These are phyloP conservation scores for Cinnamomum micranthum DNA, from an alignment of 164 flowering plant species.

Conservation along the genomic window DNA sequence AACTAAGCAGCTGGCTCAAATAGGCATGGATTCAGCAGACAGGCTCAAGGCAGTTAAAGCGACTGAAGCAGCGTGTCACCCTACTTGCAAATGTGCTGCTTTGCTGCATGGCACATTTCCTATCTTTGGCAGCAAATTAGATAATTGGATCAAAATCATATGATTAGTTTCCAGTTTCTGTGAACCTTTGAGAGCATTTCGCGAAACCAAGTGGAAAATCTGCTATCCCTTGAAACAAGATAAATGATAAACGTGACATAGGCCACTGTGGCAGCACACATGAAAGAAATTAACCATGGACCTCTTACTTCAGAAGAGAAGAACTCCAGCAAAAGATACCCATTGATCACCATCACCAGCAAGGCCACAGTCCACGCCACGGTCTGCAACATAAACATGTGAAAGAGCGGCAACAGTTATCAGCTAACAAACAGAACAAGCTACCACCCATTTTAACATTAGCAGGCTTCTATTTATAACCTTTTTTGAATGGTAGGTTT, in stretches of 20 bases:
- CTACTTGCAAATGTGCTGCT: neutral
- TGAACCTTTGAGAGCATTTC: constrained; percentile 21
- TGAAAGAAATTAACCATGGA: constrained; percentile 40
- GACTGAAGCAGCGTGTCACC: neutral
- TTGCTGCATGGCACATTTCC: neutral
- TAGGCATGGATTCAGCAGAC: neutral
- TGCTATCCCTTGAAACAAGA: constrained; percentile 38
- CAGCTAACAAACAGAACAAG: neutral
- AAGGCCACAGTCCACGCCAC: constrained; percentile 78
- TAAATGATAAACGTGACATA: constrained; percentile 65
- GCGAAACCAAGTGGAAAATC: constrained; percentile 31
- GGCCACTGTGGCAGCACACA: constrained; percentile 40
- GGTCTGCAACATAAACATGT: constrained; percentile 32
- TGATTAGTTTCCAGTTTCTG: constrained; percentile 20
- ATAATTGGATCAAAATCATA: neutral
- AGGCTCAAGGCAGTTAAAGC: neutral
- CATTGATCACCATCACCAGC: constrained; percentile 81
- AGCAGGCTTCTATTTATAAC: neutral
- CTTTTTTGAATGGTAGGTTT: neutral
- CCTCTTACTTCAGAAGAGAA: constrained; percentile 74
- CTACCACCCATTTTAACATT: too few species aligned
- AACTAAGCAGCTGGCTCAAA: neutral
- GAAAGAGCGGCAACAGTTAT: neutral
- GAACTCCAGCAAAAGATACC: constrained; percentile 77
- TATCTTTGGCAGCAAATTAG: neutral